phyloP scores from a whole-genome alignment of 1,284 basidiomycete species.

The Schizopora paradoxa region DNA sequence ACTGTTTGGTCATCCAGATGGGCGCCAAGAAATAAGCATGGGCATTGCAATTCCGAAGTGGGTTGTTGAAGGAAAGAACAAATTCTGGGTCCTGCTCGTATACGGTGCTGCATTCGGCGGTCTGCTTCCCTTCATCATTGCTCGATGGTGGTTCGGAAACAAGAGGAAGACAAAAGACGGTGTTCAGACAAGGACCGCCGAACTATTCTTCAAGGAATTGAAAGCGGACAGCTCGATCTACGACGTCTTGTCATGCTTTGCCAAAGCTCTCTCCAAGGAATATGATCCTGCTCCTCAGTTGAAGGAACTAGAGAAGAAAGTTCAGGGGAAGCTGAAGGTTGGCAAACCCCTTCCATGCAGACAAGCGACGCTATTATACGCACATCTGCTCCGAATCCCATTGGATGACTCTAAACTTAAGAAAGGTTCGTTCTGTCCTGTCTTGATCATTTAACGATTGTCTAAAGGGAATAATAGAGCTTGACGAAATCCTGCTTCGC shows the following conservation, averaged over 20 bases:
- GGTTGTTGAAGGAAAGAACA: slow-evolving; percentile 92
- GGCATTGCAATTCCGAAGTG: slow-evolving; percentile 95
- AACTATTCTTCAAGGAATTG: slow-evolving; percentile 84
- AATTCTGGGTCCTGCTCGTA: slow-evolving; percentile 81
- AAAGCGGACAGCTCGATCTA: slow-evolving; percentile 76
- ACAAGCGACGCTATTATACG: slow-evolving; percentile 77
- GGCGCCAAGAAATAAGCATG: slow-evolving; percentile 90
- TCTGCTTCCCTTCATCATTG: slow-evolving; percentile 82
- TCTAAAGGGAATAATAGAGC: slow-evolving; percentile 41
- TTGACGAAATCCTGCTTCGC: slow-evolving; percentile 62
- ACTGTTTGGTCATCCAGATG: slow-evolving; percentile 94
- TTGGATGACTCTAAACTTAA: slow-evolving; percentile 52
- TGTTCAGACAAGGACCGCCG: slow-evolving; percentile 78
- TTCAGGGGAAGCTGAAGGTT: slow-evolving; percentile 50
- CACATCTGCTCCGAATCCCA: slow-evolving; percentile 78
- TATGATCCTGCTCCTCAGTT: slow-evolving; percentile 32
- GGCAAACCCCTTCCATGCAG: slow-evolving; percentile 40
- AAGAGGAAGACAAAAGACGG: slow-evolving; percentile 91
- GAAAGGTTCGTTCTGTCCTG: slow-evolving; percentile 44
- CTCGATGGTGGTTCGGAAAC: slow-evolving; percentile 97
- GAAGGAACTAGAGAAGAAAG: slow-evolving; percentile 51
- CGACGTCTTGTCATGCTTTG: slow-evolving; percentile 72
- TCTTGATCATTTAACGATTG: background rate
- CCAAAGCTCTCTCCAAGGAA: slow-evolving; percentile 71
- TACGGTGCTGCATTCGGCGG: slow-evolving; percentile 90